Base-by-base conservation (phyloP, 495 filamentous ascomycete genomes). In the Aspergillus cavernicola region DNA sequence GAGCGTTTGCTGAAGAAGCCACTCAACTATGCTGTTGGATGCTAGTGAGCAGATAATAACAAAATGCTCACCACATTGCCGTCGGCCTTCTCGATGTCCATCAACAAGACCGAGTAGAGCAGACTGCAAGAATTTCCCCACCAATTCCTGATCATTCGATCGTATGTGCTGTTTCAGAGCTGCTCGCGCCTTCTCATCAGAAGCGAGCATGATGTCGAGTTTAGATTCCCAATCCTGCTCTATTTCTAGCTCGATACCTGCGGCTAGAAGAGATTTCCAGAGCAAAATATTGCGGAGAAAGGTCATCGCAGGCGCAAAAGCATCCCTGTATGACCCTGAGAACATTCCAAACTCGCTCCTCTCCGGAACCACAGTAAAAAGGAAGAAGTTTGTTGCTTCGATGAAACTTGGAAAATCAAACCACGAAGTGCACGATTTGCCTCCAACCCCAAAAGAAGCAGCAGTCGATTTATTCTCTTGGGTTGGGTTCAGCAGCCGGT, bases 221-320 rank as follows among this genome's bases (percentile, higher is more conserved):
- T 86, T 86, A 20, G 83, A 75, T 54, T 92, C 90, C 92, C 92
- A 97, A 43, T 92, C 88, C 49, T 85, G 80, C 56, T 95, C 85
- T 31, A 90, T 70, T 8, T 79, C 79, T 15, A 86, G 65, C 5
- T 66, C 50, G 10, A 73, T 70, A 0, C 66, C 61, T 5, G 77
- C 75, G 8, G 77, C 70, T 11, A 72, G 70, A 33, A 95, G 74
- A 4, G 88, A 88, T 50, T 88, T 75, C 58, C 86, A 78, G 28
- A 95, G 76, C 3, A 95, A 69, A n/a, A 91, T 80, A 19, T 84
- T 82, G 26, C 84, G 84, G 55, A 85, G 84, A 59, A 88, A 95
- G 2, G 75, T 71, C 45, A 95, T 69, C 19, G 87, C 82, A 24
- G 84, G 70, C 3, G 84, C 80, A 42, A 77, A 73, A 2, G 82